Evolutionary conservation across 2,329 filamentous ascomycete genomes (phyloP), one percentile per base, ranked within the genome.

Genomic region (Thielaviopsis musarum): DNA sequence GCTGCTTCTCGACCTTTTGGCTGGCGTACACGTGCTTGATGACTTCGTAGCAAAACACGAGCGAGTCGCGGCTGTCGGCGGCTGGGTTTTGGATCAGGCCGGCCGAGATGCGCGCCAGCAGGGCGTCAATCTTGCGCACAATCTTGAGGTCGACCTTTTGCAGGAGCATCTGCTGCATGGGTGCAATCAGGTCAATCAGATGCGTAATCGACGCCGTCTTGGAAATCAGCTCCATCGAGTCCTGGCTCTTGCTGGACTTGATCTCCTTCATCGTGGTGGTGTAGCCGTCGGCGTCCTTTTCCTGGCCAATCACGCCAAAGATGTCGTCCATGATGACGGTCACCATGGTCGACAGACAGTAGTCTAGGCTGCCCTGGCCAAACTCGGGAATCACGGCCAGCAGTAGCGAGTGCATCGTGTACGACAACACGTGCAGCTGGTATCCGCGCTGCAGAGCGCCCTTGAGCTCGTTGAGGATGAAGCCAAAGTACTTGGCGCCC

Each of bases 231-330:
- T 97, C 91, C 84, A 97, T 94, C 0, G 93, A 95, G 68, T 98
- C 94, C 67, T 91, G 95, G 68, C 91, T 96, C 75, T 97, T 98
- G 75, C 88, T 96, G 70, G 88, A 93, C 75, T 95, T 97, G 60
- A 98, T 85, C 72, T 98, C 93, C 71, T 94, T 95, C 85, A 94
- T 96, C 70, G 91, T 87, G 69, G 84, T 95, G 59, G 86, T 85
- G 69, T 98, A 98, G 58, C 91, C 93, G 66, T 96, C 90, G 0
- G 91, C 91, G 66, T 98, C 93, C 71, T 98, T 98, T 68, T 98
- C 91, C 72, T 95, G 87, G 1, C 93, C 93, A 38, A 87, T 86
- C 5, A 83, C 82, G 30, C 94, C 94, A 67, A 98, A 98, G 13
- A 94, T 93, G 68, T 98, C 94, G 67, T 98, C 93, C 88, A 98